Percentiles rank a stretch among this genome's conserved stretches.
These are phyloP conservation scores for Candida takata DNA, from an alignment of 805 yeast genomes.

Conservation along the genomic window DNA sequence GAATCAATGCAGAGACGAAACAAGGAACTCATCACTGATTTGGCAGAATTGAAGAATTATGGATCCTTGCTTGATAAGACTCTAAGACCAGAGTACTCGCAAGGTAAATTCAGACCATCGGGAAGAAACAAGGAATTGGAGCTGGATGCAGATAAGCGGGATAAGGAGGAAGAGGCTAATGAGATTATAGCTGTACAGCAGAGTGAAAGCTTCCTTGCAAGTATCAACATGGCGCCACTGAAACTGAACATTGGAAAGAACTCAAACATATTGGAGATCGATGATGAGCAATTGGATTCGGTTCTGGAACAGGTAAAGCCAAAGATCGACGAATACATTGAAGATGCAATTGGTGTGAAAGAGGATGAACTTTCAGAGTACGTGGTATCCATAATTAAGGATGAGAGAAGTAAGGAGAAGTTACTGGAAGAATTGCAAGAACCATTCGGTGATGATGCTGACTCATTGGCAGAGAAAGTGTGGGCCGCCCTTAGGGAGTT, in stretches of 20 bases:
- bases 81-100: constrained; percentile 10
- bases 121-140: constrained; percentile 29
- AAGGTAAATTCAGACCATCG: constrained; percentile 16
- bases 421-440: constrained; percentile 42
- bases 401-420: constrained; percentile 25
- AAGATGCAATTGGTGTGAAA: constrained; percentile 44
- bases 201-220: constrained; percentile 14
- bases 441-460: constrained; percentile 44
- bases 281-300: constrained; percentile 11
- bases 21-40: constrained; percentile 17
- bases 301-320: constrained; percentile 24
- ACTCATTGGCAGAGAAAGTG: constrained; percentile 33
- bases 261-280: constrained; percentile 10
- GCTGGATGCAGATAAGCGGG: constrained; percentile 34
- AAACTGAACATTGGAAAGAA: constrained; percentile 9
- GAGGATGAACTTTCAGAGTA: constrained; percentile 45
- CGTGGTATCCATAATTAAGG: constrained; percentile 32
- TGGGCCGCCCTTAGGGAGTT: constrained; percentile 22
- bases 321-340: constrained; percentile 37
- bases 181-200: constrained; percentile 17
- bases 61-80: constrained; percentile 32
- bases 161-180: constrained; percentile 29
- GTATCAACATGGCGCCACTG: constrained; percentile 12
- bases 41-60: constrained; percentile 26
- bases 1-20: constrained; percentile 12